Conservation (phyloP, 225 moss, liverwort and hornwort genomes). For the Bryum argenteum region DNA sequence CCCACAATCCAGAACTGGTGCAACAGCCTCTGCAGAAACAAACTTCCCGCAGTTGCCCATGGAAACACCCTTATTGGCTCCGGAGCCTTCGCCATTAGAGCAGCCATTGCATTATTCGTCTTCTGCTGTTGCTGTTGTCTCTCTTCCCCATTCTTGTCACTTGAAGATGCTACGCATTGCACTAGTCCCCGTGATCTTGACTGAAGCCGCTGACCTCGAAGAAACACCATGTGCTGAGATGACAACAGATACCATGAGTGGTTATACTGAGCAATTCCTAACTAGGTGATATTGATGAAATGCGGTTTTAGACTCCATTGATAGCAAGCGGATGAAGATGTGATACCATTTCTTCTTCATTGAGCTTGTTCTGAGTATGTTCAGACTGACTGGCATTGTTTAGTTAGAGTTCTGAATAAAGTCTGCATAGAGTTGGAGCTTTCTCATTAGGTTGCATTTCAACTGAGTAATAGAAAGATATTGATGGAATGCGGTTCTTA, state of each 20-base stretch:
- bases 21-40: conserved; percentile 45
- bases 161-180: conserved; percentile 42
- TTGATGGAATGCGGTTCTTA: not conserved
- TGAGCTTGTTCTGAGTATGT: not conserved
- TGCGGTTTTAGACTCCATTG: not conserved
- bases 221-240: conserved; percentile 32
- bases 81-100: conserved; percentile 36
- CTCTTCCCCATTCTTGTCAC: conserved; percentile 28
- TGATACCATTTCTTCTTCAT: not conserved
- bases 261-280: not conserved
- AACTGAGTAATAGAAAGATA: no score
- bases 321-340: not conserved
- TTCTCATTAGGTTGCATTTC: not conserved
- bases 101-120: conserved; percentile 15
- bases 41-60: conserved; percentile 44
- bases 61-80: conserved; percentile 58
- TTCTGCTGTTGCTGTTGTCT: not conserved
- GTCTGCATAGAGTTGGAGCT: not conserved
- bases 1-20: conserved; percentile 56
- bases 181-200: conserved; percentile 2
- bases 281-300: not conserved
- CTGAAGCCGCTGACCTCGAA: conserved; percentile 33
- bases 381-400: not conserved
- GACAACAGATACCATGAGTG: not conserved
- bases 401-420: not conserved